Percentiles rank a stretch among this genome's conserved stretches.
Evolutionary conservation across 1,284 basidiomycete genomes (phyloP).

Genomic region (Irpex lacteus): DNA sequence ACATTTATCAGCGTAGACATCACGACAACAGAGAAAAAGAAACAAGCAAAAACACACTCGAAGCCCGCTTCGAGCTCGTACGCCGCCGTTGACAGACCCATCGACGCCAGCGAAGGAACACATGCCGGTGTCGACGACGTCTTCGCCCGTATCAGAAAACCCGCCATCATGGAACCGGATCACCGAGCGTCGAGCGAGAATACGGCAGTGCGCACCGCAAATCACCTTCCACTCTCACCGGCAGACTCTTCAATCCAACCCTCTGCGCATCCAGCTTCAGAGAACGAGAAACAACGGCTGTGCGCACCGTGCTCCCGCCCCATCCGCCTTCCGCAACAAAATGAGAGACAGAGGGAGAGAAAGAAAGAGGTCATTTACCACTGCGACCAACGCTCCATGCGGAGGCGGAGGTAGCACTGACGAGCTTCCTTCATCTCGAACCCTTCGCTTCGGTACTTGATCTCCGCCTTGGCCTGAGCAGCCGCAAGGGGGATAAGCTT

Average conservation of each 20-base stretch:
- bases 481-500: slow-evolving; percentile 10
- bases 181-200: not conserved
- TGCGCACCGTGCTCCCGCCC: not conserved
- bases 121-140: not conserved
- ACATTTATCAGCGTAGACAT: not conserved
- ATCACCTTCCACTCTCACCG: not conserved
- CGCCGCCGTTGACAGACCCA: not conserved
- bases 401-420: not conserved
- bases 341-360: not conserved
- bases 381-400: not conserved
- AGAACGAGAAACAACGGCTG: not conserved
- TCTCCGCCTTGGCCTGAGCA: slow-evolving; percentile 9
- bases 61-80: not conserved
- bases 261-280: not conserved
- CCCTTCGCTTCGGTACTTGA: slow-evolving; percentile 16
- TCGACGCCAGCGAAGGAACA: not conserved
- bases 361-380: not conserved
- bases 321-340: not conserved
- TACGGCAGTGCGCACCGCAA: not conserved
- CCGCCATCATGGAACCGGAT: not conserved
- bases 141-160: not conserved
- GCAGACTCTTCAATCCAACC: not conserved
- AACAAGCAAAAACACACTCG: not conserved
- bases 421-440: slow-evolving; percentile 13
- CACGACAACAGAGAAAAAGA: not conserved